Evolutionary conservation across 208 protist genomes (phyloP), one percentile per base, ranked within the genome.

Genomic region (Leishmania turanica): DNA sequence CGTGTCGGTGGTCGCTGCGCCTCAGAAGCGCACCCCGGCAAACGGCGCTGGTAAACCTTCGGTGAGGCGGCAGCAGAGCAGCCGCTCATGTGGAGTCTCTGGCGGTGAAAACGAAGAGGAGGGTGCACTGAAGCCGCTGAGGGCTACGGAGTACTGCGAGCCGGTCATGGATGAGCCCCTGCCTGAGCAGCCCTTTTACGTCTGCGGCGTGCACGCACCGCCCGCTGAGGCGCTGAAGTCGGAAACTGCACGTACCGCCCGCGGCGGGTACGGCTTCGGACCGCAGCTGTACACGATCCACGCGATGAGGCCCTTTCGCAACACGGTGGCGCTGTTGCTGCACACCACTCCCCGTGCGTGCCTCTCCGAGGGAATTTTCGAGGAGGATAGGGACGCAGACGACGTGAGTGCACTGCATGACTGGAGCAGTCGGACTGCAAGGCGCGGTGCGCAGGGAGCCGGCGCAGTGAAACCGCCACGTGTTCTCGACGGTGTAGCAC

Each of bases 281-380:
- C 68, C 78, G 62, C 93, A 96, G 84, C 65, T 97, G n/a, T 93
- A 90, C 84, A 81, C 91, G 17, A 89, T 97, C 56, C 84, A 83
- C 37, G 78, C 90, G 54, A 87, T 97, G 73, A 78, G 87, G 37
- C 84, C 86, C 2, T 95, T 96, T 56, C 90, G 90, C 45, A 90
- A 95, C 81, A 96, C 92, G 7, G 75, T 96, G 13, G 94, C 94
- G 0, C 40, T 97, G 2, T 83, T 85, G 17, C 81, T 97, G 8
- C 86, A 79, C n/a, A 96, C 94, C 3, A 94, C 89, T 19, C 90
- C 94, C 17, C 72, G 87, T 13, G 65, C 78, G 1, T 71, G 79
- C 51, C 74, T 95, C 42, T 51, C 53, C 51, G 76, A 81, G 45
- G 87, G 90, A 31, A 56, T 93, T 58, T 92, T 95, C 47, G 79